phyloP scores from a whole-genome alignment of 78 protist genomes.

The Cyanophora paradoxa region DNA sequence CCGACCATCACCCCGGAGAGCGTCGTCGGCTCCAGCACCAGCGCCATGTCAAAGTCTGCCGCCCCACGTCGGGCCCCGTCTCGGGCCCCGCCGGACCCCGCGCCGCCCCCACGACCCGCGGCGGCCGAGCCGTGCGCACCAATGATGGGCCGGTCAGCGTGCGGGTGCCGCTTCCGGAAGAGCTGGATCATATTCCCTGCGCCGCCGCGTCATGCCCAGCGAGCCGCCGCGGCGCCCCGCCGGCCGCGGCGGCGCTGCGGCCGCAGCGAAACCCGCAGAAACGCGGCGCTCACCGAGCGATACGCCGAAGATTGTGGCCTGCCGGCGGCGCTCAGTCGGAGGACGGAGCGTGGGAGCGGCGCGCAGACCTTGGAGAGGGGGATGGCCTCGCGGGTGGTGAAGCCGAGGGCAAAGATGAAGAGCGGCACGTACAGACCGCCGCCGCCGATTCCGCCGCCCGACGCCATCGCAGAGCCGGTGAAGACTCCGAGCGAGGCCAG shows the following conservation, averaged over 20 bases:
- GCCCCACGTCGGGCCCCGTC: no score
- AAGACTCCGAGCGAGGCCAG: no score
- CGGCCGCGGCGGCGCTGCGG: not conserved
- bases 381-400: not conserved
- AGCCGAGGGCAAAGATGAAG: not conserved
- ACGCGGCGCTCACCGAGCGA: no score
- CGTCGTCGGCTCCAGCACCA: not conserved
- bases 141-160: not conserved
- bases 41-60: not conserved
- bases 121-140: not conserved
- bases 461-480: not conserved
- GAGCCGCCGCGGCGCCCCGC: not conserved
- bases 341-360: no score
- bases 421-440: not conserved
- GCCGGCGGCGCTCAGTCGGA: no score
- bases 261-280: no score
- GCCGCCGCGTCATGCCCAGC: not conserved
- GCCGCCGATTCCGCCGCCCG: conserved; percentile 1
- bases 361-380: not conserved
- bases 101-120: not conserved
- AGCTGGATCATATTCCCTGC: not conserved
- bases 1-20: not conserved
- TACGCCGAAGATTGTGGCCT: conserved; percentile 1
- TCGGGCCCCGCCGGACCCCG: no score
- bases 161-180: not conserved